phyloP scores from a whole-genome alignment of 1,139 yeast species.

The Diutina mesorugosa region DNA sequence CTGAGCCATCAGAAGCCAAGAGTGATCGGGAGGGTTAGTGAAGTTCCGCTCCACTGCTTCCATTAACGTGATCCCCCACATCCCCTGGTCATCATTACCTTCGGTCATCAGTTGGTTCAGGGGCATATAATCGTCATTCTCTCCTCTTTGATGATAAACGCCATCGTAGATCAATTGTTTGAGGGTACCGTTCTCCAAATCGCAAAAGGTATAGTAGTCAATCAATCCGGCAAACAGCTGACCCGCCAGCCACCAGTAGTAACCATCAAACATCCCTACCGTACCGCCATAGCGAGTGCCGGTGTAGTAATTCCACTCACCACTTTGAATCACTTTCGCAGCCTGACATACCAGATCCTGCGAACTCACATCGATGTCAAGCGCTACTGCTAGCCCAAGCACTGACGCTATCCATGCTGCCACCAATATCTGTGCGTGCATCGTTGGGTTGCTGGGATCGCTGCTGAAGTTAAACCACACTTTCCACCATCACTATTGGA shows the following conservation, averaged over 20 bases:
- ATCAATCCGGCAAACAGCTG: constrained; percentile 74
- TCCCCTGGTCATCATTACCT: constrained; percentile 89
- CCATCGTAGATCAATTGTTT: constrained; percentile 18
- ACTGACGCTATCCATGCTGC: background rate
- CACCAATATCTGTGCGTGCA: background rate
- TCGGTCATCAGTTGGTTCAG: constrained; percentile 63
- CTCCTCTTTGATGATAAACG: constrained; percentile 53
- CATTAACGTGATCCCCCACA: constrained; percentile 81
- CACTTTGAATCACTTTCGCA: constrained; percentile 49
- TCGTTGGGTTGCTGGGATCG: too few species aligned
- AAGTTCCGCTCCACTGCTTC: constrained; percentile 76
- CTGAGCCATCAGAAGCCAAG: constrained; percentile 69
- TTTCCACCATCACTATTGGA: too few species aligned
- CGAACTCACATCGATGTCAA: constrained; percentile 3
- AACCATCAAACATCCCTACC: constrained; percentile 62
- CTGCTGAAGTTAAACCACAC: too few species aligned
- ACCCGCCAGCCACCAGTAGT: constrained; percentile 90
- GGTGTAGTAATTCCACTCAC: constrained; percentile 61
- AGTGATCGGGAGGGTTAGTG: constrained; percentile 35
- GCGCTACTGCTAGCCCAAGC: background rate
- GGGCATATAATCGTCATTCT: constrained; percentile 59
- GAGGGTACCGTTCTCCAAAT: constrained; percentile 47
- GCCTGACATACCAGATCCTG: constrained; percentile 34
- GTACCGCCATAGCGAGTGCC: constrained; percentile 58
- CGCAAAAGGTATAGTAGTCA: constrained; percentile 49